Evolutionary conservation across 306 rosid genomes (phyloP), one percentile per base, ranked within the genome.

Genomic region (Medicago arabica): DNA sequence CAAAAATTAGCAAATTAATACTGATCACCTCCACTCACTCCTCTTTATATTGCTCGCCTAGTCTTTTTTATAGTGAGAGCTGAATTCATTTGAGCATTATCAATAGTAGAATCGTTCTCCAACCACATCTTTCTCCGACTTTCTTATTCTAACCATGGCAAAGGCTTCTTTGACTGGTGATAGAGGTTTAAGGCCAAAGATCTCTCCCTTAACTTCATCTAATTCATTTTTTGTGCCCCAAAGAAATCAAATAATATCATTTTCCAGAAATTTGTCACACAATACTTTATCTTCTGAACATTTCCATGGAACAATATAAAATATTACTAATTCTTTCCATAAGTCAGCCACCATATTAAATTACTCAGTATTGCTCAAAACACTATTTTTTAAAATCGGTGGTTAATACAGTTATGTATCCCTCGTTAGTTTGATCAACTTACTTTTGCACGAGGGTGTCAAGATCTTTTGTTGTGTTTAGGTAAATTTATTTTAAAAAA

Each of bases 401-500:
- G 41, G 36, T 62, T 21, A 21, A 21, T 21, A 21, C 23, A 21
- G 34, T 62, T 62, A 36, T 8, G 46, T 13, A 62, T 36, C 68
- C 68, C 46, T 34, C 7, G 6, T 62, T 53, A 8, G 6, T 53
- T 8, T 60, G 67, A 34, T 63, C 47, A 63, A 36, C 68, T 34
- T 63, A 36, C 23, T 63, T 34, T 61, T 61, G 44, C 44, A 61
- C 4, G 67, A 61, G 67, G 12, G 18, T 73, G 68, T 13, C n/a
- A 50, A 60, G 70, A 59, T 51, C 54, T 49, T 51, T 53, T 61
- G 9, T 58, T 49, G 17, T 31, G 38, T 40, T 69, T 49, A 15
- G 57, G 28, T 81, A 69, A 60, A 18, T 54, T 23, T 31, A 63
- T 63, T 21, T 46, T 19, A 55, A 34, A 47, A 23, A 55, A 64